Evolutionary conservation across 2,329 filamentous ascomycete species (phyloP).

Genomic region (Xylaria sp.): DNA sequence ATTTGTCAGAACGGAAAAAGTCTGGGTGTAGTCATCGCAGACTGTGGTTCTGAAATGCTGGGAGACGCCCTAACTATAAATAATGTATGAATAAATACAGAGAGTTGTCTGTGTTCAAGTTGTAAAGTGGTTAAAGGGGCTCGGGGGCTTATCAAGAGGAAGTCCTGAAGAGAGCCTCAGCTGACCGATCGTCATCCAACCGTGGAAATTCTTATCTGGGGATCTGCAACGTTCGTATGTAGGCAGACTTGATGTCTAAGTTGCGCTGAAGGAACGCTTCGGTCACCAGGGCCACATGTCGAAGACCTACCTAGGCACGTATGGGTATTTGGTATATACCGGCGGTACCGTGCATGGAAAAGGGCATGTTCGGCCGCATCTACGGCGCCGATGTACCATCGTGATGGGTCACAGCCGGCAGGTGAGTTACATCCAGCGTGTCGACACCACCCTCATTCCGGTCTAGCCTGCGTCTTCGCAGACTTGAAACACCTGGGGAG

Average conservation of each 20-base stretch:
- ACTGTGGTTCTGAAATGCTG: too few relatives aligned
- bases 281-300: slow-evolving; percentile 17
- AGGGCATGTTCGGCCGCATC: slow-evolving; percentile 4
- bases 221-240: slow-evolving; percentile 11
- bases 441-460: slow-evolving; percentile 45
- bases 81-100: too few relatives aligned
- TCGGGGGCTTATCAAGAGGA: neutral
- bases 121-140: too few relatives aligned
- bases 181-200: slow-evolving; percentile 9
- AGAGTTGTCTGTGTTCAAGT: too few relatives aligned
- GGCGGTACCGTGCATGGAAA: neutral
- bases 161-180: slow-evolving; percentile 9
- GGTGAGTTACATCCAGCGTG: slow-evolving; percentile 39
- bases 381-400: slow-evolving; percentile 25
- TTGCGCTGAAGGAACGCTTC: neutral
- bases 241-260: neutral
- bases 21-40: neutral
- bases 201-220: slow-evolving; percentile 5
- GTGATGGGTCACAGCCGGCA: slow-evolving; percentile 21
- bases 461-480: slow-evolving; percentile 38
- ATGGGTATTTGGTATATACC: neutral
- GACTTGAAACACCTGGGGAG: slow-evolving; percentile 48
- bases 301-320: neutral
- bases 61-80: too few relatives aligned
- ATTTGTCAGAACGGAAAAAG: neutral